phyloP scores from a whole-genome alignment of 2,329 filamentous ascomycete species.

The Penicillium palitans region DNA sequence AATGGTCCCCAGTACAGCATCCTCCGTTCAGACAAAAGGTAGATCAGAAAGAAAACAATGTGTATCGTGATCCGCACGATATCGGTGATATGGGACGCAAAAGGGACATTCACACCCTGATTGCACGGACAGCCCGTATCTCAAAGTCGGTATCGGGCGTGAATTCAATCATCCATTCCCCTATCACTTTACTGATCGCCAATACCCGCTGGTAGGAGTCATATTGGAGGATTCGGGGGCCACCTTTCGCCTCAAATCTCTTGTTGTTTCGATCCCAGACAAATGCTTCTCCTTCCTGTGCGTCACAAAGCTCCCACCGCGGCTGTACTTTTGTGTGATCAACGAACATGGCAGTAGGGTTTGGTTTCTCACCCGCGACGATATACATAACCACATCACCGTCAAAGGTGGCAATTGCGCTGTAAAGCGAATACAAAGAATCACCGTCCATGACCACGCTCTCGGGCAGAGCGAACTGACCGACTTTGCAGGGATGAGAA shows the following conservation, averaged over 20 bases:
- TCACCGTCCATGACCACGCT: no score
- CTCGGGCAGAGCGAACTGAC: background rate
- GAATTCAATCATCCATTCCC: fast-evolving
- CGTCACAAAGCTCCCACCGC: background rate
- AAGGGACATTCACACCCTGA: background rate
- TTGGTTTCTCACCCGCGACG: background rate
- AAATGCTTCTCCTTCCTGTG: background rate
- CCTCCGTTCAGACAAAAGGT: background rate
- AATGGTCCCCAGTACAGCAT: background rate
- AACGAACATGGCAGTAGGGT: background rate
- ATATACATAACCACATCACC: background rate
- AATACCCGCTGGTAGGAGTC: background rate
- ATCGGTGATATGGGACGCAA: background rate
- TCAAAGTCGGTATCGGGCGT: background rate
- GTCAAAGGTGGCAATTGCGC: background rate
- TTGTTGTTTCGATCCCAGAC: background rate
- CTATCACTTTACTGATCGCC: background rate
- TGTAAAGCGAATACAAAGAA: fast-evolving
- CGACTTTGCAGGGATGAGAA: background rate
- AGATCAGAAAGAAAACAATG: background rate
- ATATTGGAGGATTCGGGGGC: background rate
- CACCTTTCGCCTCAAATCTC: background rate
- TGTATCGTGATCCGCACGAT: background rate
- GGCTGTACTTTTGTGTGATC: background rate
- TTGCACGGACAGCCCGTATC: background rate